Evolutionary conservation across 2,329 filamentous ascomycete genomes (phyloP), one percentile per base, ranked within the genome.

Genomic region (Scedosporium dehoogii): DNA sequence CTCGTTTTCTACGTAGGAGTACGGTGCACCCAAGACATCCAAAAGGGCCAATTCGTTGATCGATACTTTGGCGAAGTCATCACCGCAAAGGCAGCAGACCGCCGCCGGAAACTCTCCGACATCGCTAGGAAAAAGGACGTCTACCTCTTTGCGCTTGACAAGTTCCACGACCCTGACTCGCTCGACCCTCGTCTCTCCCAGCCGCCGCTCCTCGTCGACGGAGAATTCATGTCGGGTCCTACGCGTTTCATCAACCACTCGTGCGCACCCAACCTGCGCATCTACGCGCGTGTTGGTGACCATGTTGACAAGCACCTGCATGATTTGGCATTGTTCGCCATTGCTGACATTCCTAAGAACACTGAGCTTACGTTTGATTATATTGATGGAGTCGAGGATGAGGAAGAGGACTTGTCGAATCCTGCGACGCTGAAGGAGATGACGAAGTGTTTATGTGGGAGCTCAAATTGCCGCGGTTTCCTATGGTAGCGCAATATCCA

Each of bases 201-300:
- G 0, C 75, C 80, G 5, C 79, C 85, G 16, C 74, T 88, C 3
- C 84, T 86, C 66, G 81, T 86, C 0, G 85, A 87, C 63, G 91
- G 91, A 10, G 87, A 92, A 71, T 89, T 88, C 71, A 85, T 87
- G 78, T 89, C 90, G 0, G 89, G 89, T 0, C 88, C 89, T 0
- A 90, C 89, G 0, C 83, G 90, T 2, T 94, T 93, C 73, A 89
- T 93, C 71, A 94, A 94, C 68, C 90, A 94, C 71, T 89, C 84
- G 1, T 93, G 90, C 71, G 83, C 90, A 4, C 90, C 90, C 0
- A 93, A 92, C 69, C 81, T 91, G 69, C 80, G 88, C 14, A 90
- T 92, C 64, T 93, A 92, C 73, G 89, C 88, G 0, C 85, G 91
- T 1, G 88, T 90, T 1, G 89, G 88, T 59, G 90, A 92, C 69